phyloP scores from a whole-genome alignment of 176 grass and related monocot genomes.

The Elymus sibiricus region DNA sequence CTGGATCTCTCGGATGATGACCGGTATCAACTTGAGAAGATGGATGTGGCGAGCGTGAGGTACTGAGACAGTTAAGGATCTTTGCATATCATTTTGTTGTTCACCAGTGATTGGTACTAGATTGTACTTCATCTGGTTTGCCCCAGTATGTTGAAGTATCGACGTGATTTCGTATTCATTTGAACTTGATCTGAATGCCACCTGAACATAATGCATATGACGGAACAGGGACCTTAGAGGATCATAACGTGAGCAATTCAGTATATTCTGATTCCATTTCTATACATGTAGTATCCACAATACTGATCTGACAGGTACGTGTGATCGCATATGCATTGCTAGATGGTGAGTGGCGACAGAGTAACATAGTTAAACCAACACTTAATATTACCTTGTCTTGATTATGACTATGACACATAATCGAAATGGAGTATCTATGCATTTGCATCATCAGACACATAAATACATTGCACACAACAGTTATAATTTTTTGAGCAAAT shows the following conservation, averaged over 20 bases:
- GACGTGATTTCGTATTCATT: neutral
- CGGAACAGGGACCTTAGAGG: neutral
- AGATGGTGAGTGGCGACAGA: neutral
- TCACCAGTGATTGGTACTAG: neutral
- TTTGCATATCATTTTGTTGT: slow-evolving; percentile 10
- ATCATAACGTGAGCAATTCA: neutral
- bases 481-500: neutral
- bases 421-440: neutral
- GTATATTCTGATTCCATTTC: neutral
- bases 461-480: neutral
- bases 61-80: slow-evolving; percentile 45
- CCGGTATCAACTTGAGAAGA: slow-evolving; percentile 65
- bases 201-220: neutral
- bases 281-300: neutral
- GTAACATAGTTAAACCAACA: neutral
- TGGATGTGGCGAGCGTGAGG: slow-evolving; percentile 59
- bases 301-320: neutral
- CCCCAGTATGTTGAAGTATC: neutral
- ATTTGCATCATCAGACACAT: neutral
- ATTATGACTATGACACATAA: neutral
- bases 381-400: neutral
- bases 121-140: neutral
- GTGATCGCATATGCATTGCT: neutral
- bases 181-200: neutral
- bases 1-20: slow-evolving; percentile 85